Conservation (phyloP, 345 rosid genomes). For the Melastoma malabathricum region DNA sequence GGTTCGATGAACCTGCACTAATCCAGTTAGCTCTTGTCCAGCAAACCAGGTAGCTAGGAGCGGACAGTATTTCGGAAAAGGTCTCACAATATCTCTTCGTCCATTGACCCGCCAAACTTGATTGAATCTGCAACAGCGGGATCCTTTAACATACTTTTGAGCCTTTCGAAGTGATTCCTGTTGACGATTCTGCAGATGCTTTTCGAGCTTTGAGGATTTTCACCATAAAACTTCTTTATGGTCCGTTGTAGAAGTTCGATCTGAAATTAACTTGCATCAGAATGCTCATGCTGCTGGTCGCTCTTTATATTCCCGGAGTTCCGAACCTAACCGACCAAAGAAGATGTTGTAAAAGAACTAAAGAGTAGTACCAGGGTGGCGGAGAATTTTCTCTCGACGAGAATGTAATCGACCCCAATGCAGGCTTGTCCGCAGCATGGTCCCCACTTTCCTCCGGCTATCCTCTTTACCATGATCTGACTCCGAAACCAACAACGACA, state of each 20-base stretch:
- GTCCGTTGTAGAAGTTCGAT: constrained; percentile 37
- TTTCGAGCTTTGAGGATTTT: constrained; percentile 35
- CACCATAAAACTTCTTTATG: constrained; percentile 46
- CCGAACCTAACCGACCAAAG: too few species aligned
- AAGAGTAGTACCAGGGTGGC: constrained; percentile 37
- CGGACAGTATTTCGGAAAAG: not conserved
- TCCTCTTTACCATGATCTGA: constrained; percentile 44
- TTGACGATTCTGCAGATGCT: constrained; percentile 40
- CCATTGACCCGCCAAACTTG: constrained; percentile 52
- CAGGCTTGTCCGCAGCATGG: constrained; percentile 78
- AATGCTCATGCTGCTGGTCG: too few species aligned
- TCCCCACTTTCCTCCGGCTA: constrained; percentile 84
- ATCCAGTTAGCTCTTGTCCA: not conserved
- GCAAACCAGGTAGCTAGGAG: too few species aligned
- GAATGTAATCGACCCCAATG: constrained; percentile 52
- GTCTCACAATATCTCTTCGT: constrained; percentile 51
- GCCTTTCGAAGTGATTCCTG: constrained; percentile 39
- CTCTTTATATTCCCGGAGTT: too few species aligned
- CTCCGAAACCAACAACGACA: constrained; percentile 2
- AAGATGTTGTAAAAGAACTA: too few species aligned
- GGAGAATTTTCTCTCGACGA: constrained; percentile 47
- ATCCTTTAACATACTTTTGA: constrained; percentile 38
- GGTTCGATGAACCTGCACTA: constrained; percentile 43
- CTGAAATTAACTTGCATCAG: constrained; percentile 21
- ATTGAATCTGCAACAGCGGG: constrained; percentile 47